Percentiles rank a stretch among this genome's conserved stretches.
phyloP scores from a whole-genome alignment of 768 basidiomycete species.

The Russula olivacea region DNA sequence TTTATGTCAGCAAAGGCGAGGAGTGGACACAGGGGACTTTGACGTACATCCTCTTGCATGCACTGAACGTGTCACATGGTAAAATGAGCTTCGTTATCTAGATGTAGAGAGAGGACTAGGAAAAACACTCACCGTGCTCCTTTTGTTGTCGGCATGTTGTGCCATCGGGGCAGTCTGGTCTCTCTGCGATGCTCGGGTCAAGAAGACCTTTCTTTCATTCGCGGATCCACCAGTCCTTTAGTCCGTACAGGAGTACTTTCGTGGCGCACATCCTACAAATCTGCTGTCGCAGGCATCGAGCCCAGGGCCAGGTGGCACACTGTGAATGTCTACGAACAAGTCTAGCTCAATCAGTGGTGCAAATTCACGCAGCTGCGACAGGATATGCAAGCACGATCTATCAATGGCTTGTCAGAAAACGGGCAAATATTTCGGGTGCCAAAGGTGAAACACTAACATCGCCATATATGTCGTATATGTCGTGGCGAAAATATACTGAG shows the following conservation, averaged over 20 bases:
- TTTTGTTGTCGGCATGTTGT: slow-evolving; percentile 52
- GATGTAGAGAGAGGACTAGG: not conserved
- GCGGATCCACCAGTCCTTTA: slow-evolving; percentile 78
- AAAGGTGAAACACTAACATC: slow-evolving; percentile 42
- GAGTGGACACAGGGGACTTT: not conserved
- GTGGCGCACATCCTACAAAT: slow-evolving; percentile 71
- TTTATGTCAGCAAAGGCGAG: not conserved
- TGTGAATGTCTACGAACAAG: slow-evolving; percentile 64
- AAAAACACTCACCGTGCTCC: slow-evolving; percentile 56
- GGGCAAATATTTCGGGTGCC: slow-evolving; percentile 21
- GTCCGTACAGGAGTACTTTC: slow-evolving; percentile 68
- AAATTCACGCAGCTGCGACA: slow-evolving; percentile 57
- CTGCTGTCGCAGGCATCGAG: slow-evolving; percentile 50
- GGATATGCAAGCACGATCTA: slow-evolving; percentile 60
- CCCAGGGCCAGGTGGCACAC: slow-evolving; percentile 47
- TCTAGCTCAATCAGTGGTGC: slow-evolving; percentile 61
- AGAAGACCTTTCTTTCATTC: slow-evolving; percentile 67
- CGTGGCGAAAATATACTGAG: slow-evolving; percentile 55
- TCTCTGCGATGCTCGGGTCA: slow-evolving; percentile 47
- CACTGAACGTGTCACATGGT: slow-evolving; percentile 34
- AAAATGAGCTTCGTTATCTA: slow-evolving; percentile 6
- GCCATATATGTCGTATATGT: slow-evolving; percentile 71
- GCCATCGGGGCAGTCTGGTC: slow-evolving; percentile 66
- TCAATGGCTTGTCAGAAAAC: not conserved
- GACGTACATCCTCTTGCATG: slow-evolving; percentile 74